Percentiles rank a stretch among this genome's conserved stretches.
Conservation (phyloP, 768 basidiomycete species). For the Leccinum longicurvipes region DNA sequence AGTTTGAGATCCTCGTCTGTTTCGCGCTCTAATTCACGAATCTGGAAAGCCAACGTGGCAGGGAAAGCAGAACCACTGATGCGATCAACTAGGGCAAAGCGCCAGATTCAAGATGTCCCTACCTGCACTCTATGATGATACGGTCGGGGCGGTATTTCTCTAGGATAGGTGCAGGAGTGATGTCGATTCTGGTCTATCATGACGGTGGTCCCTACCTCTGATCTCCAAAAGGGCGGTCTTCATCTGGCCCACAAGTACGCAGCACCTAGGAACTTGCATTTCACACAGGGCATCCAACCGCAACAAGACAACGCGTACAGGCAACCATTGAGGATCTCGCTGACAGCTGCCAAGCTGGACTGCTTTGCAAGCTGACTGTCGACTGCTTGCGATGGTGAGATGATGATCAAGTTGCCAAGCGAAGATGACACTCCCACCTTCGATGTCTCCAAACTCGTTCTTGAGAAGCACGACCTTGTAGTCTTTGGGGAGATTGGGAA, state of each 20-base stretch:
- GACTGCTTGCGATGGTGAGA: conserved; percentile 43
- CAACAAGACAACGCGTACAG: conserved; percentile 48
- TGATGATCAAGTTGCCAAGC: background rate
- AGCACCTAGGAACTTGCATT: conserved; percentile 56
- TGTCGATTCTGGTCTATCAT: background rate
- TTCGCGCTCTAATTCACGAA: conserved; percentile 83
- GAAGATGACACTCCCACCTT: conserved; percentile 47
- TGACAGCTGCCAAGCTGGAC: conserved; percentile 80
- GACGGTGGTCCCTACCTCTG: conserved; percentile 46
- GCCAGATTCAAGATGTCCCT: conserved; percentile 18
- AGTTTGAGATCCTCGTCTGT: conserved; percentile 72
- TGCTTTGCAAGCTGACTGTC: conserved; percentile 89
- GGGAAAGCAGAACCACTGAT: conserved; percentile 90
- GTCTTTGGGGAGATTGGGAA: conserved; percentile 77
- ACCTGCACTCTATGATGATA: conserved; percentile 96
- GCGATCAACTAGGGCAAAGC: conserved; percentile 1
- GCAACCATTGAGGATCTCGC: conserved; percentile 95
- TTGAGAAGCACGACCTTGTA: conserved; percentile 91
- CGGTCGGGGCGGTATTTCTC: conserved; percentile 85
- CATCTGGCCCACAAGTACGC: conserved; percentile 93
- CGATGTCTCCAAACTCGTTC: conserved; percentile 94
- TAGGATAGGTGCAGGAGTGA: conserved; percentile 26
- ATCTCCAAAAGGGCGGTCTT: conserved; percentile 88
- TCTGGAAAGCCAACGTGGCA: conserved; percentile 92
- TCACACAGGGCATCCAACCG: background rate